Percentiles rank a stretch among this genome's conserved stretches.
phyloP scores from a whole-genome alignment of 2,329 filamentous ascomycete genomes.

The Metarhizium guizhouense region DNA sequence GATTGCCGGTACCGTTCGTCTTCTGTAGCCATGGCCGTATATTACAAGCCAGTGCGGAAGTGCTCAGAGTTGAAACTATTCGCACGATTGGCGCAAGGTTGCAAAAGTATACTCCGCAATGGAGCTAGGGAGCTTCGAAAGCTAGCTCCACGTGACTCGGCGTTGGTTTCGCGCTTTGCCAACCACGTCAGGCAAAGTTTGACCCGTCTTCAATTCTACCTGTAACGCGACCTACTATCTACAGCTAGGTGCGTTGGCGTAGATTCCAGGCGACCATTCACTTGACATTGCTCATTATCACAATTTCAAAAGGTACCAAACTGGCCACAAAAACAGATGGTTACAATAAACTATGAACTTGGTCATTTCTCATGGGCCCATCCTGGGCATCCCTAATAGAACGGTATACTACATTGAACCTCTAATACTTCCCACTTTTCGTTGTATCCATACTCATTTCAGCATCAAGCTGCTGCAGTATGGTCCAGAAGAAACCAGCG shows the following conservation, averaged over 20 bases:
- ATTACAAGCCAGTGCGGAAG: background rate
- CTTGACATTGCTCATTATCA: background rate
- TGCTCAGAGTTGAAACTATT: background rate
- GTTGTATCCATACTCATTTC: background rate
- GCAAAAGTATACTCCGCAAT: background rate
- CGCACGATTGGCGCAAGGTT: background rate
- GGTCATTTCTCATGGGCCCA: conserved; percentile 1
- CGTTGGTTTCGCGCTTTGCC: background rate
- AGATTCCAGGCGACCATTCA: background rate
- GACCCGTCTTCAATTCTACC: background rate
- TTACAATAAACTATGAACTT: background rate
- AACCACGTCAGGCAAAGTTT: background rate
- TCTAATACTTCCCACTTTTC: background rate
- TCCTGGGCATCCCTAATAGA: background rate
- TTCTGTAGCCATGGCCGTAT: conserved; percentile 58
- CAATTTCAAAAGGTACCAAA: background rate
- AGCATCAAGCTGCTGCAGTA: background rate
- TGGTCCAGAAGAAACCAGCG: background rate
- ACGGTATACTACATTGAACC: background rate
- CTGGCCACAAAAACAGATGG: background rate
- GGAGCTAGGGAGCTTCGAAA: background rate
- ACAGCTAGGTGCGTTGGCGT: no score
- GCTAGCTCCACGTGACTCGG: conserved; percentile 1
- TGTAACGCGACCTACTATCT: background rate
- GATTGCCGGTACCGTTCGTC: conserved; percentile 86